Base-by-base conservation (phyloP, 2,329 filamentous ascomycete species). In the Madurella fahalii region DNA sequence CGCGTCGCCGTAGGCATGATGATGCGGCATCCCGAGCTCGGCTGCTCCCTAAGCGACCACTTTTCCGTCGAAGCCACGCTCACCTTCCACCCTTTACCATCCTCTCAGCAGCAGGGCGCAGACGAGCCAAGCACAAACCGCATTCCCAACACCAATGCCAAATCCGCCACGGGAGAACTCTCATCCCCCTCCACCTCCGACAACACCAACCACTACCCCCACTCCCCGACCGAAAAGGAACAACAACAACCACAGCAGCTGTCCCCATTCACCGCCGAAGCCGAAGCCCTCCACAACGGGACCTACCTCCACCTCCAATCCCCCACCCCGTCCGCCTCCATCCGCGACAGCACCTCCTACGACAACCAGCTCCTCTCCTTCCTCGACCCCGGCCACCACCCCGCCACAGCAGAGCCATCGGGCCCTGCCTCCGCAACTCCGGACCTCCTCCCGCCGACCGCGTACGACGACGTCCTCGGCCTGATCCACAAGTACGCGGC, bases 41-140 rank as follows among this genome's bases (percentile, higher is more conserved):
- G 84, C 58, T 96, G 91, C 72, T 95, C 90, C 1, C 78, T 97
- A 25, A 96, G 91, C 63, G 93, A 99, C 67, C 94, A 97, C 69
- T 97, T 96, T 69, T 91, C 90, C 18, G 87, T 97, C 50, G 87
- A 93, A 68, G 85, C 89, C 5, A 91, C 89, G 0, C 77, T 97
- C 9, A 71, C 74, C 4, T 77, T 80, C 12, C 74, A 78, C 60
- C 67, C 67, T 1, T 64, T 70, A 18, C 51, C 11, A 9, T 15
- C n/a, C 9, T 9, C 31, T 54, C 15, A 25, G 44, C 30, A 44
- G 9, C 18, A 54, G 46, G n/a, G 57, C 11, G 9, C 59, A 17
- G 42, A 47, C 32, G 49, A 40, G 41, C 47, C 54, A 40, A 55
- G 51, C 45, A 50, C 55, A 20, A 40, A 30, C 52, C 31, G 18